Evolutionary conservation across 352 stramenopile species (phyloP).

Genomic region (Pythium grandisporangium): DNA sequence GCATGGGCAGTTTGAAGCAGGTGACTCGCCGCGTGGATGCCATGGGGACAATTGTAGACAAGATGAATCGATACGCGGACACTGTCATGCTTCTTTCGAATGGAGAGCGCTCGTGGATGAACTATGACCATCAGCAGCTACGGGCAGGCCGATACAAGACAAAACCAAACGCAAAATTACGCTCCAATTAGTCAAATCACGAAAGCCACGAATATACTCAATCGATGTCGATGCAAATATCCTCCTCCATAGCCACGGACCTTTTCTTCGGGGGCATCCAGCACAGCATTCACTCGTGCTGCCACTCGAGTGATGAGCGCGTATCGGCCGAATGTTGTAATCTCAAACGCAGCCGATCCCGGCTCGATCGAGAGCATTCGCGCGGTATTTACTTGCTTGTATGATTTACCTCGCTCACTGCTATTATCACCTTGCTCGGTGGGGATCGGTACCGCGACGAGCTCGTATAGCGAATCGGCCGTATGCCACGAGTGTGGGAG

Average conservation of each 20-base stretch:
- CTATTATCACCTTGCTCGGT: too few relatives aligned
- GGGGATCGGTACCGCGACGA: conserved; percentile 4
- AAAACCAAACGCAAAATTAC: too few relatives aligned
- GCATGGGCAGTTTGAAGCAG: neutral
- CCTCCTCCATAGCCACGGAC: too few relatives aligned
- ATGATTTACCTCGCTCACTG: too few relatives aligned
- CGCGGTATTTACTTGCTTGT: neutral
- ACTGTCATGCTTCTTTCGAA: neutral
- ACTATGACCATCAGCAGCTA: neutral
- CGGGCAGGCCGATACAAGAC: too few relatives aligned
- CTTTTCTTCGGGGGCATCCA: conserved; percentile 6
- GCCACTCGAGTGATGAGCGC: too few relatives aligned
- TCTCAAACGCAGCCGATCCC: too few relatives aligned
- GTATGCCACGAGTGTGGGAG: conserved; percentile 11
- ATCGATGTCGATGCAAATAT: too few relatives aligned
- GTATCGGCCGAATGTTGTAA: conserved; percentile 7
- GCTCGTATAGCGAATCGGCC: conserved; percentile 8
- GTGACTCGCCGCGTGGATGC: neutral
- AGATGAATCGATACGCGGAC: conserved; percentile 7
- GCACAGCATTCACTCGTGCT: too few relatives aligned
- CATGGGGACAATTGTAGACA: conserved; percentile 2
- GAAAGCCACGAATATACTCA: too few relatives aligned
- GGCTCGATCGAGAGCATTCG: too few relatives aligned
- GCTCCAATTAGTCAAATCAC: too few relatives aligned
- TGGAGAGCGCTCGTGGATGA: neutral